phyloP scores from a whole-genome alignment of 768 basidiomycete species.

The Gloeophyllum trabeum region DNA sequence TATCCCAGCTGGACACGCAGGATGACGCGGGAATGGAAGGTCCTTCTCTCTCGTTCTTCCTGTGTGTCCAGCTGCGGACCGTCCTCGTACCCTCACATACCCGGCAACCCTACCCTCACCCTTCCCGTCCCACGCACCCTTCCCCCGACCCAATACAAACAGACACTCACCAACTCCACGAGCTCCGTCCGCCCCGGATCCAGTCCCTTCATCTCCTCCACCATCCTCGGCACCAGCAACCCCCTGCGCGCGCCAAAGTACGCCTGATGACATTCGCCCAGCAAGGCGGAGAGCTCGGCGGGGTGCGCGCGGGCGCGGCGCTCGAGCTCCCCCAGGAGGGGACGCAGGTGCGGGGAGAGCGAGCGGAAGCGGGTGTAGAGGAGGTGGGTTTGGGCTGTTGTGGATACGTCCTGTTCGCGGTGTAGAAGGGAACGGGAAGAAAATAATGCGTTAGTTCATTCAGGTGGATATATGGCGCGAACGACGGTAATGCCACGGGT shows the following conservation, averaged over 20 bases:
- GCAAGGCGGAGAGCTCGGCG: conserved; percentile 70
- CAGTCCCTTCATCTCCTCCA: conserved; percentile 73
- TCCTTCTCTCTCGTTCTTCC: too few relatives aligned
- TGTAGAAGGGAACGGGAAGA: neutral
- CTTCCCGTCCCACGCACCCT: too few relatives aligned
- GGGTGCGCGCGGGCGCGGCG: conserved; percentile 64
- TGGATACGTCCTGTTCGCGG: conserved; percentile 51
- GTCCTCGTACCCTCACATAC: too few relatives aligned
- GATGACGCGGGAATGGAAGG: too few relatives aligned
- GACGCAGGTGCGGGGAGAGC: conserved; percentile 59
- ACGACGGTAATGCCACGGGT: too few relatives aligned
- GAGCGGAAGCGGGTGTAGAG: conserved; percentile 83
- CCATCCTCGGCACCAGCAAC: conserved; percentile 62
- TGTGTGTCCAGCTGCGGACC: too few relatives aligned
- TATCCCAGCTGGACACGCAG: too few relatives aligned
- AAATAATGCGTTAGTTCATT: too few relatives aligned
- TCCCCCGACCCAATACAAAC: conserved; percentile 54
- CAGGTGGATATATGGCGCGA: too few relatives aligned
- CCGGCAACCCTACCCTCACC: too few relatives aligned
- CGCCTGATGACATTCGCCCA: conserved; percentile 80
- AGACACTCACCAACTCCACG: conserved; percentile 62
- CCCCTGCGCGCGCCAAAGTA: conserved; percentile 69
- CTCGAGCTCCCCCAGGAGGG: conserved; percentile 70
- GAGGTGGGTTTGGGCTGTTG: conserved; percentile 72
- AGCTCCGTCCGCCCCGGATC: conserved; percentile 74